Evolutionary conservation across 139 green algal species (phyloP), one percentile per base, ranked within the genome.

Genomic region (Microglena sp.): DNA sequence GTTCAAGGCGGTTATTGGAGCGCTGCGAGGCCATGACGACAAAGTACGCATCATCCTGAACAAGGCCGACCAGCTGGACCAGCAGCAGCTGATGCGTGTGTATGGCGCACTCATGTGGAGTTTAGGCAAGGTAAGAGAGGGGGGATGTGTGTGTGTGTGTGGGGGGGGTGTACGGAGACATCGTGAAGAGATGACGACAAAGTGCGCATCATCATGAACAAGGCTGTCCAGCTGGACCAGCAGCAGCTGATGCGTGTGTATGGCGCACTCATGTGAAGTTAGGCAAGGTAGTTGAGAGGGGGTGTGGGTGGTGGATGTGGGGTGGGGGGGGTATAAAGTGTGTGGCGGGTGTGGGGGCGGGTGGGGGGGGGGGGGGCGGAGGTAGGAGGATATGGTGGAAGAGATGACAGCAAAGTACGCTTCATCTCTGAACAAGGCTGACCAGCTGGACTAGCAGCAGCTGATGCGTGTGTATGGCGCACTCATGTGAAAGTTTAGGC

Each of bases 191-290:
- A n/a, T n/a, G n/a, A n/a, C n/a, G n/a, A n/a, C n/a, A n/a, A 87
- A 65, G 82, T 95, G 53, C 80, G 90, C 21, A 75, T 99, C 29
- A 88, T 99, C 54, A 82, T 99, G 26, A 99, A 99, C 84, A 99
- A 99, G 81, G 80, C 84, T 0, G 93, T 98, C 78, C 68, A 83
- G 60, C 84, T 95, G 60, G 86, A 91, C 70, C 74, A 89, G 71
- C 90, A 95, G 83, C 87, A 99, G 85, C 83, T 99, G 55, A 97
- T 99, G 93, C 82, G 92, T 18, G 93, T 99, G 63, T 99, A 99
- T 75, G 93, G 93, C 24, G 93, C 93, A 18, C 84, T 99, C 24
- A 98, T 99, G 93, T 99, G 93, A 92, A 89, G 69, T 36, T 77
- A 98, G 44, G 87, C 90, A 60, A 96, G 96, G 69, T 87, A 96